Evolutionary conservation across 768 basidiomycete genomes (phyloP).

Genomic region (Lentinus tigrinus): DNA sequence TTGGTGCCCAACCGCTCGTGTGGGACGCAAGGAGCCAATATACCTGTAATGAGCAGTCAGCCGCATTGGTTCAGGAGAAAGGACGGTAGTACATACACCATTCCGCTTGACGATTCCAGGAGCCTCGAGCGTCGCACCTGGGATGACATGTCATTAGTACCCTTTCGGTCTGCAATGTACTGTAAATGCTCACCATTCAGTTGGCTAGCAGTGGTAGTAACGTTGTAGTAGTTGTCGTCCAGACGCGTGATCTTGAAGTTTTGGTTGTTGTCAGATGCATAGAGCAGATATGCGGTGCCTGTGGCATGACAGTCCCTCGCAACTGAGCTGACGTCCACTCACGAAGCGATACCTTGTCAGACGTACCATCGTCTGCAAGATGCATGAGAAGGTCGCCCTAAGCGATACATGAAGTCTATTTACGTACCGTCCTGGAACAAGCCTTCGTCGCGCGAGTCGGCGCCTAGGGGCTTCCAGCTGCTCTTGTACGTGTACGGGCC

Average conservation of each 20-base stretch:
- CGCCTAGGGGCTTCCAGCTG: constrained; percentile 56
- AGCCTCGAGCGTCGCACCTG: constrained; percentile 57
- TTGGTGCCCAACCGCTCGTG: constrained; percentile 55
- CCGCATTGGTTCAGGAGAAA: not conserved
- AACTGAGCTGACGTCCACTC: not conserved
- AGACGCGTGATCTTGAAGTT: constrained; percentile 64
- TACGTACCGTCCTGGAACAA: constrained; percentile 52
- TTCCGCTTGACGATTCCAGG: constrained; percentile 62
- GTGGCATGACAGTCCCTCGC: constrained; percentile 6
- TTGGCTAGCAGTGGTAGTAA: constrained; percentile 45
- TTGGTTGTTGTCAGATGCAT: constrained; percentile 67
- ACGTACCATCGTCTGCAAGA: constrained; percentile 1
- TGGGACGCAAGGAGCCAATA: constrained; percentile 63
- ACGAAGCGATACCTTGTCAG: not conserved
- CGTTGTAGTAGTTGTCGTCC: constrained; percentile 59
- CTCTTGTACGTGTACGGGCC: constrained; percentile 58
- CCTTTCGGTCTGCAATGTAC: not conserved
- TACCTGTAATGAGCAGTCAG: constrained; percentile 29
- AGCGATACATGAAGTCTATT: not conserved
- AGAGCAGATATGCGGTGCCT: constrained; percentile 55
- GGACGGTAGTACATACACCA: constrained; percentile 34
- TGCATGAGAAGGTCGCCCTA: not conserved
- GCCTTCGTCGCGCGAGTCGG: constrained; percentile 59
- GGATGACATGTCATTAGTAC: not conserved
- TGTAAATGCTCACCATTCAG: constrained; percentile 37